phyloP scores from a whole-genome alignment of 192 early-diverging fungal genomes.

The Entomortierella chlamydospora region DNA sequence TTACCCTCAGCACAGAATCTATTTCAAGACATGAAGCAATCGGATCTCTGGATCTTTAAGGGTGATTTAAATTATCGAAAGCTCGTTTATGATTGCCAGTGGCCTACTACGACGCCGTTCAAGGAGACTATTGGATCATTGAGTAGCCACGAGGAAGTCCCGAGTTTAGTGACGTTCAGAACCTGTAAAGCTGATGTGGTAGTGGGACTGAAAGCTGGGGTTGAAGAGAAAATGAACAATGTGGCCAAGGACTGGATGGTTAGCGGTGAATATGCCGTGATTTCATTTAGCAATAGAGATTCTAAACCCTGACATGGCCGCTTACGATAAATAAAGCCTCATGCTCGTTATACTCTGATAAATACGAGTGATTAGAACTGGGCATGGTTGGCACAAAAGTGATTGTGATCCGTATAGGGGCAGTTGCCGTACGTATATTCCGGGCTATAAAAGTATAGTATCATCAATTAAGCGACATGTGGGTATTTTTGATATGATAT shows the following conservation, averaged over 20 bases:
- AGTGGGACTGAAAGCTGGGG: conserved; percentile 72
- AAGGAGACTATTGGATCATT: conserved; percentile 82
- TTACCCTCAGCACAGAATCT: conserved; percentile 70
- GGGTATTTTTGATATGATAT: too few species aligned
- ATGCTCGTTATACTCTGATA: too few species aligned
- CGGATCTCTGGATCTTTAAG: conserved; percentile 89
- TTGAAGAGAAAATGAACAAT: conserved; percentile 63
- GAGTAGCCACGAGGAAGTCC: conserved; percentile 59
- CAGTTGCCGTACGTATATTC: too few species aligned
- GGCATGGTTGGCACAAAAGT: too few species aligned
- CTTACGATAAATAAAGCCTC: too few species aligned
- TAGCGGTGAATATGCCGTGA: conserved; percentile 80
- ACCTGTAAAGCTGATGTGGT: conserved; percentile 91
- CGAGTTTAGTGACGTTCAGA: conserved; percentile 80
- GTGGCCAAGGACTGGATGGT: conserved; percentile 70
- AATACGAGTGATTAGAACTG: too few species aligned
- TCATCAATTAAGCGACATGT: too few species aligned
- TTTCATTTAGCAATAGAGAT: conserved; percentile 46
- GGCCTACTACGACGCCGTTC: conserved; percentile 89
- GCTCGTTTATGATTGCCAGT: conserved; percentile 90
- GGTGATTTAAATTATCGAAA: conserved; percentile 98
- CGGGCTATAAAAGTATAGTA: too few species aligned
- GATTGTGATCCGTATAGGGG: too few species aligned
- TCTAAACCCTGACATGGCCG: too few species aligned
- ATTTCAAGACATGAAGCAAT: conserved; percentile 65